These are phyloP conservation scores for Xylariaceae sp. DNA, from an alignment of 2,329 filamentous ascomycete genomes.

Conservation along the genomic window DNA sequence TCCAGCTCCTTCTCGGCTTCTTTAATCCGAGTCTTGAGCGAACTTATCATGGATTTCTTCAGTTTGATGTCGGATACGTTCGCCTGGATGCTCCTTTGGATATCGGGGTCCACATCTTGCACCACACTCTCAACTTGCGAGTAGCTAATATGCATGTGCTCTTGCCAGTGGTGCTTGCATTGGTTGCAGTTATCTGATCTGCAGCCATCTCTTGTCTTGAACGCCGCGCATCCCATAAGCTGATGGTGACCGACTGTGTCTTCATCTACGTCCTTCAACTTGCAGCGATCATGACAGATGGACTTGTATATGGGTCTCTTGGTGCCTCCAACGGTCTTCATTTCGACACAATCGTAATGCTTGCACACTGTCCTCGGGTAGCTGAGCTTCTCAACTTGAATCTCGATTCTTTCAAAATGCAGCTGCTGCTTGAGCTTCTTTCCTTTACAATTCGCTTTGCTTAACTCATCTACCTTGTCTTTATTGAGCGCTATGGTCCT, in stretches of 20 bases:
- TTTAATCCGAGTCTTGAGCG: constrained; percentile 26
- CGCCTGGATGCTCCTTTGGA: constrained; percentile 29
- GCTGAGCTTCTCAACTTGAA: constrained; percentile 28
- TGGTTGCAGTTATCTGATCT: constrained; percentile 20
- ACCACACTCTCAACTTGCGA: constrained; percentile 31
- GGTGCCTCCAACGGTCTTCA: constrained; percentile 29
- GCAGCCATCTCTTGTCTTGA: constrained; percentile 17
- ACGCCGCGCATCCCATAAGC: constrained; percentile 34
- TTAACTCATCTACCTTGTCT: constrained; percentile 35
- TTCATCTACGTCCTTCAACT: constrained; percentile 31
- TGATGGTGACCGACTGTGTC: constrained; percentile 30
- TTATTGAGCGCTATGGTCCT: constrained; percentile 36
- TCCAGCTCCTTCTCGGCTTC: constrained; percentile 39
- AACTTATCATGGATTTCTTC: constrained; percentile 31
- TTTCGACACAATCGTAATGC: constrained; percentile 32
- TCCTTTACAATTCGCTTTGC: constrained; percentile 27
- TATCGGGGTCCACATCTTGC: constrained; percentile 29
- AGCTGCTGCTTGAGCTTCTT: constrained; percentile 34
- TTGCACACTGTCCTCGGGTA: constrained; percentile 39
- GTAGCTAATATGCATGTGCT: constrained; percentile 42
- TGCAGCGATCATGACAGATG: constrained; percentile 38
- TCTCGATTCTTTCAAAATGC: constrained; percentile 29
- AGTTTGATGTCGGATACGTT: constrained; percentile 31
- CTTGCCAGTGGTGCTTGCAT: constrained; percentile 40
- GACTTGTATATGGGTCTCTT: constrained; percentile 34